A percentile compares a stretch with the other conserved stretches of the same genome.
Evolutionary conservation across 75 land plant species (phyloP).

Genomic region (Pseudotsuga menziesii): DNA sequence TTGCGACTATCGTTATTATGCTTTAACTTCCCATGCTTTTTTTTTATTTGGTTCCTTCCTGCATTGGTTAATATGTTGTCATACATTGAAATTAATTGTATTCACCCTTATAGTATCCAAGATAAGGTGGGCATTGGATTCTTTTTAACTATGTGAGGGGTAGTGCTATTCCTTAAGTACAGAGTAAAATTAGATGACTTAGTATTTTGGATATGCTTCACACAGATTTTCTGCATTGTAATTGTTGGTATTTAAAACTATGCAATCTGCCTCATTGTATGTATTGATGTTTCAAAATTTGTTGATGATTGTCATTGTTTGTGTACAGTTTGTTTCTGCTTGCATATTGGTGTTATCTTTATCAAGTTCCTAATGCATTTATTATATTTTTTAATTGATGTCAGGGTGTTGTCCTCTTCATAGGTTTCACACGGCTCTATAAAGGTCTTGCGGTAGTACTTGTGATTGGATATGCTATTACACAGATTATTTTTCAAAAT

Average conservation of each 20-base stretch:
- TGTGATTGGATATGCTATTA: conserved; percentile 51
- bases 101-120: no score
- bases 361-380: not conserved
- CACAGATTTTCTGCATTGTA: not conserved
- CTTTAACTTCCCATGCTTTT: no score
- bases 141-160: no score
- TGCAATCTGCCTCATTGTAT: not conserved
- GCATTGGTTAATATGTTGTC: no score
- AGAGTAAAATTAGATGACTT: not conserved
- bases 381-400: not conserved
- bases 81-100: no score
- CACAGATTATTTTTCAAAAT: not conserved
- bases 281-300: conserved; percentile 2
- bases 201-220: not conserved
- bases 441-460: conserved; percentile 77
- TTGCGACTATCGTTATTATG: no score
- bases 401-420: conserved; percentile 18
- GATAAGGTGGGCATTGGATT: no score
- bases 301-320: not conserved
- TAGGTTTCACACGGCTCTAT: conserved; percentile 73
- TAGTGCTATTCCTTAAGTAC: no score
- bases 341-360: conserved; percentile 1
- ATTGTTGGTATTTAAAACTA: not conserved
- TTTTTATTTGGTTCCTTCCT: no score
- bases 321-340: not conserved